Percentiles rank a stretch among this genome's conserved stretches.
phyloP scores from a whole-genome alignment of 2,329 filamentous ascomycete genomes.

The Cylindrodendrum hubeiense region DNA sequence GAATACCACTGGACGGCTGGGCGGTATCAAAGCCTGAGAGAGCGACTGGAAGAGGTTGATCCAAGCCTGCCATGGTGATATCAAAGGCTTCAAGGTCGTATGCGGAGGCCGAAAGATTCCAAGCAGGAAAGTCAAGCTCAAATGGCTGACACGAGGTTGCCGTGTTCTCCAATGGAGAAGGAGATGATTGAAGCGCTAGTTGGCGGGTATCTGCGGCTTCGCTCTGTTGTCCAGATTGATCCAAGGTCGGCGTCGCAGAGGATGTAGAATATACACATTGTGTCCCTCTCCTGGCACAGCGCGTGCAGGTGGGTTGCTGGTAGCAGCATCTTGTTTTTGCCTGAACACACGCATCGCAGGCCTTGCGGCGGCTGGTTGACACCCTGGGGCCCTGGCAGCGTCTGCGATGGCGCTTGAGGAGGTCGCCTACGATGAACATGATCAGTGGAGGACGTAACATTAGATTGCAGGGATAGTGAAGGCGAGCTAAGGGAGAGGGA shows the following conservation, averaged over 20 bases:
- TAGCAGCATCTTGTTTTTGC: background rate
- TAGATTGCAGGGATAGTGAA: no score
- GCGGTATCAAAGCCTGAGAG: background rate
- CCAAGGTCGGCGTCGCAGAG: background rate
- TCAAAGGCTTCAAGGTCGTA: background rate
- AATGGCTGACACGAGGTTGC: background rate
- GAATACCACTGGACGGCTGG: background rate
- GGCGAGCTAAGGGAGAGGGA: background rate
- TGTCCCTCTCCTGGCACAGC: background rate
- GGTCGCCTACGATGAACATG: background rate
- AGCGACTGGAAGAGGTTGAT: background rate
- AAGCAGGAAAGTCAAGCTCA: background rate
- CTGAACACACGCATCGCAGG: background rate
- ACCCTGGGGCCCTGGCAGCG: background rate
- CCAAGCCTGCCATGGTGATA: background rate
- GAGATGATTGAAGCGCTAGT: background rate
- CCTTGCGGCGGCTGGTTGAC: background rate
- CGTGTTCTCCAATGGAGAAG: background rate
- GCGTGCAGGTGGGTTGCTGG: background rate
- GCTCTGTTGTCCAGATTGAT: background rate
- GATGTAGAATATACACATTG: background rate
- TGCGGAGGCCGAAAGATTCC: background rate
- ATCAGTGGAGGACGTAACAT: no score
- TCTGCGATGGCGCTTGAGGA: background rate
- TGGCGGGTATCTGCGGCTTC: background rate